Evolutionary conservation across 805 yeast genomes (phyloP).

Genomic region (Ogataea trehalophila): DNA sequence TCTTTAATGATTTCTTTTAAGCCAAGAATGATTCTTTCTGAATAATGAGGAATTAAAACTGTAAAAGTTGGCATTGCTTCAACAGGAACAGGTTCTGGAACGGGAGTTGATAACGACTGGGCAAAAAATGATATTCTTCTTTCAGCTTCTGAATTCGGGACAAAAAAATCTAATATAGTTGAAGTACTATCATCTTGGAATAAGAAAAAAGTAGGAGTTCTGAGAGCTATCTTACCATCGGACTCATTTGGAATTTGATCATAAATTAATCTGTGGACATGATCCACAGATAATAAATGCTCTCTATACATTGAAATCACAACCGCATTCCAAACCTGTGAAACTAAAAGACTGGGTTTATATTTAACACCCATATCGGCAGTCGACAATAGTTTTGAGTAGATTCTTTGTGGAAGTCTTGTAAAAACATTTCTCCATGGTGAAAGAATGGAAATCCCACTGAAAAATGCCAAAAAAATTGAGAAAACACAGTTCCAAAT

Average conservation of each 20-base stretch:
- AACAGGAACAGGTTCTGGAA: slow-evolving; percentile 45
- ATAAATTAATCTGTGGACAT: slow-evolving; percentile 32
- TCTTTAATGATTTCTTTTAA: slow-evolving; percentile 44
- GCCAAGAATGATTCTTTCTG: slow-evolving; percentile 43
- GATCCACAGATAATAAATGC: slow-evolving; percentile 47
- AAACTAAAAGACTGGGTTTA: slow-evolving; percentile 35
- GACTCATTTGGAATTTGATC: slow-evolving; percentile 47
- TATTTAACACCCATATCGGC: slow-evolving; percentile 42
- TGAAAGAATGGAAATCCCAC: slow-evolving; percentile 51
- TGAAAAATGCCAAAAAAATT: slow-evolving; percentile 42
- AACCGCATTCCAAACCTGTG: slow-evolving; percentile 53
- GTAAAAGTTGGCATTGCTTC: slow-evolving; percentile 47
- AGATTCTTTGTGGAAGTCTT: slow-evolving; percentile 45
- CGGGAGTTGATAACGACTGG: slow-evolving; percentile 43
- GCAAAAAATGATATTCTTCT: slow-evolving; percentile 51
- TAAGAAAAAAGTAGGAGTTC: slow-evolving; percentile 43
- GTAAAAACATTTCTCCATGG: slow-evolving; percentile 56
- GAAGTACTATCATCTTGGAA: slow-evolving; percentile 42
- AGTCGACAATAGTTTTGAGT: slow-evolving; percentile 41
- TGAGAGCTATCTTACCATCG: slow-evolving; percentile 32
- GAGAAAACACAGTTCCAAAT: slow-evolving; percentile 51
- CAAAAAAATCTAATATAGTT: slow-evolving; percentile 36
- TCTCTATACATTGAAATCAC: slow-evolving; percentile 51
- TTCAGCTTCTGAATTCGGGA: slow-evolving; percentile 45
- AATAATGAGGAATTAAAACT: slow-evolving; percentile 48